Conservation (phyloP, 805 yeast genomes). For the Candida schatavii region DNA sequence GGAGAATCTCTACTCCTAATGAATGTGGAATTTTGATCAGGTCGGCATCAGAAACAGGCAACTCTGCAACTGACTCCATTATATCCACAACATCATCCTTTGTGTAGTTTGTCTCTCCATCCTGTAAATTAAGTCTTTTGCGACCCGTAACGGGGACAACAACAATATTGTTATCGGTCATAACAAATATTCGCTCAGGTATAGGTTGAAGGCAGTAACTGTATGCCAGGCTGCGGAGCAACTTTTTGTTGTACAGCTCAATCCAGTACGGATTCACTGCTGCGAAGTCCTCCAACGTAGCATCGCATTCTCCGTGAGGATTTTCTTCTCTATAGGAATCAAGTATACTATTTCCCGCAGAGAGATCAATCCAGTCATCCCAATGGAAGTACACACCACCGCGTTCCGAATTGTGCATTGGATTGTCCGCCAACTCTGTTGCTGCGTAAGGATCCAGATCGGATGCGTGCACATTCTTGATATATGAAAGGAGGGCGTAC, state of each 20-base stretch:
- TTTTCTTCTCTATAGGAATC: conserved; percentile 12
- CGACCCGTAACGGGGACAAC: conserved; percentile 29
- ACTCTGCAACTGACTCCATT: not conserved
- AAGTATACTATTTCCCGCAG: conserved; percentile 21
- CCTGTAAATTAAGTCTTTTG: conserved; percentile 10
- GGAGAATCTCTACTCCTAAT: conserved; percentile 6
- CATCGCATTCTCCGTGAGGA: conserved; percentile 25
- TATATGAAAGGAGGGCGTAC: conserved; percentile 10
- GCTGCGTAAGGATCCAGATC: no score
- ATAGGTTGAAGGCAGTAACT: conserved; percentile 29
- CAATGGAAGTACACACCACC: conserved; percentile 35
- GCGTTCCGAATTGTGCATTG: no score
- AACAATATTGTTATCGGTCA: conserved; percentile 21
- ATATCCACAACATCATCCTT: not conserved
- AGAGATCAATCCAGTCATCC: conserved; percentile 39
- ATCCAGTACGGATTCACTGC: conserved; percentile 31
- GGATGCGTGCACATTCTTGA: conserved; percentile 2
- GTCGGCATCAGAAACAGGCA: not conserved
- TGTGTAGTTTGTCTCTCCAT: not conserved
- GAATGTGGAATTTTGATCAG: no score
- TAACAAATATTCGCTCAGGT: conserved; percentile 24
- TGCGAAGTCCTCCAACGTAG: conserved; percentile 18
- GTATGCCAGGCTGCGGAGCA: conserved; percentile 31
- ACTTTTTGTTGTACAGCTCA: conserved; percentile 31
- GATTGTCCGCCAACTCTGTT: no score